phyloP scores from a whole-genome alignment of 208 protist genomes.

The Herpetomonas tarakana region DNA sequence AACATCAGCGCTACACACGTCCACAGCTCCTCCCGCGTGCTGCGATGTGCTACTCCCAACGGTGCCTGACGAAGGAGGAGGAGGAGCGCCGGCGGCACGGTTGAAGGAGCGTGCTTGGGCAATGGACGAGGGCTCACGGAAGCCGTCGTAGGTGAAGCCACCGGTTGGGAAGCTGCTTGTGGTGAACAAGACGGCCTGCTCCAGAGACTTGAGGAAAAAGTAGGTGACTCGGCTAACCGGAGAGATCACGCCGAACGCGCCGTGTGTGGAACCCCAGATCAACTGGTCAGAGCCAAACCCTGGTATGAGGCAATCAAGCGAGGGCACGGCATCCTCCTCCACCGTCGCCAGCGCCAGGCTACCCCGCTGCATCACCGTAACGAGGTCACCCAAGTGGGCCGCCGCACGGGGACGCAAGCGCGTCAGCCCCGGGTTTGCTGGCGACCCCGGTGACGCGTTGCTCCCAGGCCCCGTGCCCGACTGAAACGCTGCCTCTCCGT shows the following conservation, averaged over 20 bases:
- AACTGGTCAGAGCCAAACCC: constrained; percentile 56
- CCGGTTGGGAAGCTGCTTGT: constrained; percentile 8
- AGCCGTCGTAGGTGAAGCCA: constrained; percentile 41
- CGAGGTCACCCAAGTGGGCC: constrained; percentile 71
- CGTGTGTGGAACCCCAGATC: constrained; percentile 69
- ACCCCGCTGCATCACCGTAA: constrained; percentile 59
- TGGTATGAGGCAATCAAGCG: constrained; percentile 11
- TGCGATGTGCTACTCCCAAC: too few relatives aligned
- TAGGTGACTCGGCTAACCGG: constrained; percentile 46
- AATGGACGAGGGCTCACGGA: constrained; percentile 37
- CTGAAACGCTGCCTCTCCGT: too few relatives aligned
- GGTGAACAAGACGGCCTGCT: constrained; percentile 10
- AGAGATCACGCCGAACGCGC: constrained; percentile 70
- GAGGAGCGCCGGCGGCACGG: constrained; percentile 19
- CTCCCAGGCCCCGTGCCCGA: too few relatives aligned
- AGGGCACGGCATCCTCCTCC: not conserved
- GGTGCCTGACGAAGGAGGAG: too few relatives aligned
- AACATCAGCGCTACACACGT: not conserved
- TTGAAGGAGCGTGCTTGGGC: constrained; percentile 52
- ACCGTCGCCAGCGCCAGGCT: constrained; percentile 49
- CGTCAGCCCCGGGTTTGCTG: constrained; percentile 3
- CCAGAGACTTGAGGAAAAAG: constrained; percentile 43
- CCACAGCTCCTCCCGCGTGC: not conserved
- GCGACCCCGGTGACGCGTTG: too few relatives aligned
- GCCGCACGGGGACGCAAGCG: constrained; percentile 32